Evolutionary conservation across 164 flowering plant genomes (phyloP).

Genomic region (Platanus orientalis): DNA sequence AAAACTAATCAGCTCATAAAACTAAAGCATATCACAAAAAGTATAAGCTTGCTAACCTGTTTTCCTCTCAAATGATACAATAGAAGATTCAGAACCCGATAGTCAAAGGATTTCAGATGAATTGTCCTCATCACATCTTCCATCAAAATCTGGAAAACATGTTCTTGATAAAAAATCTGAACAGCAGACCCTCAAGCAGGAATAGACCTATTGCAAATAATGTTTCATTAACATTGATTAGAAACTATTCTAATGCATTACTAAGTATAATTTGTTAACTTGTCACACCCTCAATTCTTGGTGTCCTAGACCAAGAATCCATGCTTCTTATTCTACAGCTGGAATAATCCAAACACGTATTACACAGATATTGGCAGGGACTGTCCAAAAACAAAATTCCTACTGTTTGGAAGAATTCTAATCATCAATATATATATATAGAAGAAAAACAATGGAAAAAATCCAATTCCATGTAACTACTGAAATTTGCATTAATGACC

Average conservation of each 20-base stretch:
- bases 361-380: no score
- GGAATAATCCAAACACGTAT: no score
- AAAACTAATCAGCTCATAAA: not conserved
- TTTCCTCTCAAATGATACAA: slow-evolving; percentile 67
- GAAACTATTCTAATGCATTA: not conserved
- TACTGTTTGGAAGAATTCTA: no score
- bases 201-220: not conserved
- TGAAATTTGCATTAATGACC: no score
- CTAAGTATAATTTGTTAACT: not conserved
- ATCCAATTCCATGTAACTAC: no score
- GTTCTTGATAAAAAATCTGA: slow-evolving; percentile 7
- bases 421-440: no score
- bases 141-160: slow-evolving; percentile 43
- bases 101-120: slow-evolving; percentile 88
- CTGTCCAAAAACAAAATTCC: no score
- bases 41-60: slow-evolving; percentile 28
- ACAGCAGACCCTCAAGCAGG: not conserved
- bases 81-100: slow-evolving; percentile 82
- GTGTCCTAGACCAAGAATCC: no score
- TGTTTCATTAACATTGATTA: not conserved
- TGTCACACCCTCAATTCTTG: no score
- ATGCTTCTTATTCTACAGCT: no score
- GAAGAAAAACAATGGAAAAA: no score
- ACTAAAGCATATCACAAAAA: not conserved
- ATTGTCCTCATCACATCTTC: slow-evolving; percentile 84